Percentiles rank a stretch among this genome's conserved stretches.
Conservation (phyloP, 2,329 filamentous ascomycete genomes). For the Aspergillus sojae region DNA sequence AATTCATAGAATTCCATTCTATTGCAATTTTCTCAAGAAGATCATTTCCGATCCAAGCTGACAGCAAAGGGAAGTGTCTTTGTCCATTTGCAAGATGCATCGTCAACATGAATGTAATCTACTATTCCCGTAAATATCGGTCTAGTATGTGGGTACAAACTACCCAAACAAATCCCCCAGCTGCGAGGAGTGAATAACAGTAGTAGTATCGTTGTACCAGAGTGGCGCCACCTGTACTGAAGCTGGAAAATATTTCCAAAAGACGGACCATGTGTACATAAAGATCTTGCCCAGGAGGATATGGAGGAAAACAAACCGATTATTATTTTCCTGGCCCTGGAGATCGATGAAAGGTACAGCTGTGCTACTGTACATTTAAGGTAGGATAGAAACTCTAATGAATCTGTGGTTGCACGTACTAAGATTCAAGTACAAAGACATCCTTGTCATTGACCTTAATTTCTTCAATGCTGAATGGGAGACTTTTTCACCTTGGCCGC, state of each 20-base stretch:
- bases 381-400: conserved; percentile 2
- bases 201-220: conserved; percentile 7
- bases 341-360: neutral
- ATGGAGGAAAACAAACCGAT: conserved; percentile 4
- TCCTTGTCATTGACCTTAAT: neutral
- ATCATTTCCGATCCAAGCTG: neutral
- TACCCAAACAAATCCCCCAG: conserved; percentile 12
- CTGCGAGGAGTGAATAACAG: conserved; percentile 13
- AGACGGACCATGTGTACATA: neutral
- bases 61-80: neutral
- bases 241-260: conserved; percentile 3
- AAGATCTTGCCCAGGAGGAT: neutral
- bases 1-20: neutral
- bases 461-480: neutral
- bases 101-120: neutral
- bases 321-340: neutral
- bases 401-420: neutral
- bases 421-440: neutral
- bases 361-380: neutral
- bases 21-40: neutral
- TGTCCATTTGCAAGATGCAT: neutral
- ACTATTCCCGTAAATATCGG: conserved; percentile 11
- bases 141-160: conserved; percentile 8
- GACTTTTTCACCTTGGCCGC: conserved; percentile 2
- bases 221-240: conserved; percentile 15